Conservation (phyloP, 2,329 filamentous ascomycete genomes). For the Cercospora zeina region DNA sequence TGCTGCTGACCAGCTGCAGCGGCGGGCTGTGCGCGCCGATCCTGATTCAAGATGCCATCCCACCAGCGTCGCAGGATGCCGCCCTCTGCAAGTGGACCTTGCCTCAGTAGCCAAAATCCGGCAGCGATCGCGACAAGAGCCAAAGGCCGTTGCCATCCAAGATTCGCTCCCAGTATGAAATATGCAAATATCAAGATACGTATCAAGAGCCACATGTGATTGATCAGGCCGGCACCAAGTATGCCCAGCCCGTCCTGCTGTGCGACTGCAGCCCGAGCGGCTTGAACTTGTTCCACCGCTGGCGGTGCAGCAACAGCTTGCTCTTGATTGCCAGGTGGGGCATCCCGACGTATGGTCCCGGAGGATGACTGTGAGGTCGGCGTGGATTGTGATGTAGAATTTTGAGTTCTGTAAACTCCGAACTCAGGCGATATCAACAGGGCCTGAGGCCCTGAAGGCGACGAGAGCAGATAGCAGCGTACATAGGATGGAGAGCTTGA, state of each 20-base stretch:
- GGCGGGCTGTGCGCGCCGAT: constrained; percentile 22
- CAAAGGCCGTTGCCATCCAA: constrained; percentile 47
- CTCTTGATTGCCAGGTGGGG: constrained; percentile 14
- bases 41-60: constrained; percentile 45
- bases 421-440: constrained; percentile 46
- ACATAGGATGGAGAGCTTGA: constrained; percentile 30
- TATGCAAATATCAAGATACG: constrained; percentile 61
- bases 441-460: constrained; percentile 49
- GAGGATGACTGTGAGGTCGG: constrained; percentile 20
- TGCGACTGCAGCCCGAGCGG: constrained; percentile 21
- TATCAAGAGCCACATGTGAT: constrained; percentile 58
- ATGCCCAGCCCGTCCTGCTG: constrained; percentile 25
- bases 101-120: constrained; percentile 46
- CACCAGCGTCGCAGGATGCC: constrained; percentile 46
- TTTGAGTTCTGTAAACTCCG: constrained; percentile 31
- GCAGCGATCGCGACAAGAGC: constrained; percentile 45
- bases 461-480: constrained; percentile 47
- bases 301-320: constrained; percentile 27
- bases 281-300: constrained; percentile 21
- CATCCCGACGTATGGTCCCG: not conserved
- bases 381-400: constrained; percentile 18
- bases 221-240: constrained; percentile 42
- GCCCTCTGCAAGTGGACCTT: constrained; percentile 46
- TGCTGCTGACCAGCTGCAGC: constrained; percentile 17
- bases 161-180: constrained; percentile 54